Conservation (phyloP, 2,329 filamentous ascomycete species). For the Penicillium brasilianum region DNA sequence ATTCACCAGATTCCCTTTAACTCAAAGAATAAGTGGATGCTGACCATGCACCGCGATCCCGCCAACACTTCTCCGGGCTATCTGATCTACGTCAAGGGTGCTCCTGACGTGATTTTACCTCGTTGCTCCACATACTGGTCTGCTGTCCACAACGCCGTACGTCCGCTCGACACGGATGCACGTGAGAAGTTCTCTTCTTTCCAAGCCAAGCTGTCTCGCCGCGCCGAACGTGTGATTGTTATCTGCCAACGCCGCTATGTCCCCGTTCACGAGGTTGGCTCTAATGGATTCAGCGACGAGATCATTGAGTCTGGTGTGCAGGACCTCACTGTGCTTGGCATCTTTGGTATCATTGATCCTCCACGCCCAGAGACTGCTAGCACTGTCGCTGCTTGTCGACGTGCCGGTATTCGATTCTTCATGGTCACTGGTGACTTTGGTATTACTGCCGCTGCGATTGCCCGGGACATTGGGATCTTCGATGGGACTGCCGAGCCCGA, state of each 20-base stretch:
- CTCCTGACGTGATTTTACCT: conserved; percentile 72
- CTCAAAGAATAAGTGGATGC: conserved; percentile 84
- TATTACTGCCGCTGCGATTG: conserved; percentile 48
- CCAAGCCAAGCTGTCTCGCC: conserved; percentile 71
- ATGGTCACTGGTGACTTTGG: conserved; percentile 53
- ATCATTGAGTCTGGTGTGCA: conserved; percentile 48
- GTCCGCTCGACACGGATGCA: conserved; percentile 56
- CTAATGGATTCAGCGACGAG: conserved; percentile 59
- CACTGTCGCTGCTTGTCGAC: conserved; percentile 43
- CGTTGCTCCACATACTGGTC: conserved; percentile 66
- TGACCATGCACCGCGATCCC: conserved; percentile 57
- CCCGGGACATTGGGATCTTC: conserved; percentile 48
- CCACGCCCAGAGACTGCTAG: conserved; percentile 42
- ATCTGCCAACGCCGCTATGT: conserved; percentile 66
- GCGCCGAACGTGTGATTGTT: conserved; percentile 72
- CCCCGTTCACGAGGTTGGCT: conserved; percentile 47
- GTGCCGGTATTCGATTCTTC: conserved; percentile 48
- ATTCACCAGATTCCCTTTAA: conserved; percentile 77
- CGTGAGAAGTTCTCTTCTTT: conserved; percentile 59
- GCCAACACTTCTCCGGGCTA: conserved; percentile 37
- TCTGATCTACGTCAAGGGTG: conserved; percentile 69
- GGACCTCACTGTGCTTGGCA: conserved; percentile 56
- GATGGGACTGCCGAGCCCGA: conserved; percentile 58
- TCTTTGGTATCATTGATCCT: conserved; percentile 55
- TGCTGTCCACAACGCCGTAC: conserved; percentile 60